Evolutionary conservation across 2,329 filamentous ascomycete genomes (phyloP), one percentile per base, ranked within the genome.

Genomic region (Neobulgaria alba): DNA sequence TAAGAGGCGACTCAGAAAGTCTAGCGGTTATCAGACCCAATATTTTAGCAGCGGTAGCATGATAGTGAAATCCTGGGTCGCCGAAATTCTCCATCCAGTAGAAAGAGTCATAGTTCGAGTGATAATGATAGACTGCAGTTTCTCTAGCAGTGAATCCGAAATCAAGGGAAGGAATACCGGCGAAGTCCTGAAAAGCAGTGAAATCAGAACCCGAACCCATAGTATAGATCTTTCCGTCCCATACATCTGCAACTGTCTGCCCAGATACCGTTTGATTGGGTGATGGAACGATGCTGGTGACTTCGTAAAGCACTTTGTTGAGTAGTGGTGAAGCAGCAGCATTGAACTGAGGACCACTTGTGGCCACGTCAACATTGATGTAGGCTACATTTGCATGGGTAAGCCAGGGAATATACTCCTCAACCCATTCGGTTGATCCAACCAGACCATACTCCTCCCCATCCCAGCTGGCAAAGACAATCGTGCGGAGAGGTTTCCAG

Each of bases 401-500:
- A 1, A 93, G 72, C 85, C 85, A 92, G 0, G 82, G 77, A 1
- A 87, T 61, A 45, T 85, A 80, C 43, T 93, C 85, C 56, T 93
- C 85, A 0, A 93, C 84, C 83, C 85, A 93, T 56, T 93, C 86
- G 0, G 85, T 89, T 3, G 80, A 86, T 1, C 86, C 87, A 5
- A 93, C 61, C 1, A 92, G 66, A 0, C 83, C 85, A 53, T 90
- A 90, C 61, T 93, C 86, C 60, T 85, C 80, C 0, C 72, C 79
- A 49, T 84, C 80, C 78, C 78, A 84, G 0, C 66, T 71, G 16
- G 84, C 88, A 57, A 95, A 90, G 30, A 95, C 85, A 42, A 96
- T 86, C 0, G 90, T 96, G 16, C 90, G 82, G 15, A 88, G 71
- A 0, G 92, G 85, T 60, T 82, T 86, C 85, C 85, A 93, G 10